Evolutionary conservation across 2,329 filamentous ascomycete species (phyloP), one percentile per base, ranked within the genome.

Genomic region (Knoxdaviesia capensis): DNA sequence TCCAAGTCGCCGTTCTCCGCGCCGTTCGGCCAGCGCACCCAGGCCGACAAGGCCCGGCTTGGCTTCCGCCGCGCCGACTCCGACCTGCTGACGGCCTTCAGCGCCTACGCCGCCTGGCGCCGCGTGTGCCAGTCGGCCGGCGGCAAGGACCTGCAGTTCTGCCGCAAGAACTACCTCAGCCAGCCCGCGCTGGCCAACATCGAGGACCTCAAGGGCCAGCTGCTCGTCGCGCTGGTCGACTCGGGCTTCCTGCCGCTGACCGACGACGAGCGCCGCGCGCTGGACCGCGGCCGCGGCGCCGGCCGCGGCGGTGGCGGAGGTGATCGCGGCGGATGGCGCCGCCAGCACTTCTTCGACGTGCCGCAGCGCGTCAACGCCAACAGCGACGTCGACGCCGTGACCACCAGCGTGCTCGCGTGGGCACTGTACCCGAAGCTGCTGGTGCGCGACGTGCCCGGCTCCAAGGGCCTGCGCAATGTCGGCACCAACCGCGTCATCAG

Each of bases 371-470:
- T 84, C 49, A 79, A 88, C 51, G 58, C 66, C 31, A 80, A 90
- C 54, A 86, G 81, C 48, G 71, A 78, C 43, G 88, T 92, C 47
- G 87, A 98, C 49, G 52, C 77, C 1, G 67, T 94, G 29, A 69
- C 85, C 5, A 74, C 78, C 46, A 81, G 86, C 0, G 81, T 94
- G 36, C 81, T 94, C 50, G 82, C 86, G 0, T 93, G 84, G 74
- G 87, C 84, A 41, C 94, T 98, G 62, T 96, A 98, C 53, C 90
- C 90, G 1, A 94, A 94, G 52, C 71, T 98, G 10, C 69, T 96
- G 4, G 74, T 80, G 30, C 75, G 81, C 43, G 87, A 96, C 52
- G 76, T 74, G 40, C 60, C 63, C 0, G 65, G 64, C 28, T 64
- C 64, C 30, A 92, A 86, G 61, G 85, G 83, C 8, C 81, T 87